Conservation (phyloP, 139 green algal species). For the Chlorella sorokiniana region DNA sequence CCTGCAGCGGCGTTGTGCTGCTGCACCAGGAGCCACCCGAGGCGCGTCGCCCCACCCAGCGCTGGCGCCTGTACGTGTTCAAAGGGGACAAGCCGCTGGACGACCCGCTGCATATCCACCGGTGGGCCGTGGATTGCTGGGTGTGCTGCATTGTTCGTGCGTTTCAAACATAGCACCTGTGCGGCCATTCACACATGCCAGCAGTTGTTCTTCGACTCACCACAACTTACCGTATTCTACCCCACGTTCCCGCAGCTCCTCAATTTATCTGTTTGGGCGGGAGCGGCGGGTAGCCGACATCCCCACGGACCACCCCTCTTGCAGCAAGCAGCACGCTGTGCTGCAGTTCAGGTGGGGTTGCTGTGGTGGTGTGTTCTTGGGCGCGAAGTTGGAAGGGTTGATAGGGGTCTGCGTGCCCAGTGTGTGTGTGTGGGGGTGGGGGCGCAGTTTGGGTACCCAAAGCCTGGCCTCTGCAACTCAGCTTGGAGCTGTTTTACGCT, state of each 20-base stretch:
- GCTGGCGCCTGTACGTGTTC: conserved; percentile 96
- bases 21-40: conserved; percentile 84
- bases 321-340: conserved; percentile 96
- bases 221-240: no score
- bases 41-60: conserved; percentile 63
- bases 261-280: conserved; percentile 95
- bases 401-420: no score
- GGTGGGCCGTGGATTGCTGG: conserved; percentile 26
- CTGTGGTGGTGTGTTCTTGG: neutral
- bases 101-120: conserved; percentile 77
- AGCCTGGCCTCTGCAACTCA: no score
- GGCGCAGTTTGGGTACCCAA: no score
- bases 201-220: no score
- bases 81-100: conserved; percentile 68
- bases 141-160: neutral
- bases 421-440: no score
- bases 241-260: conserved; percentile 1
- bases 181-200: no score
- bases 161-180: no score
- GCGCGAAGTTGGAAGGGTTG: no score
- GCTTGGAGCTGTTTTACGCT: no score
- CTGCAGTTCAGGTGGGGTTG: conserved; percentile 82
- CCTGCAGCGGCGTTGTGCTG: conserved; percentile 65
- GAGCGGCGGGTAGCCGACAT: conserved; percentile 89
- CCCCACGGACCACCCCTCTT: conserved; percentile 93